phyloP scores from a whole-genome alignment of 805 yeast species.

The Komagataella mondaviorum region DNA sequence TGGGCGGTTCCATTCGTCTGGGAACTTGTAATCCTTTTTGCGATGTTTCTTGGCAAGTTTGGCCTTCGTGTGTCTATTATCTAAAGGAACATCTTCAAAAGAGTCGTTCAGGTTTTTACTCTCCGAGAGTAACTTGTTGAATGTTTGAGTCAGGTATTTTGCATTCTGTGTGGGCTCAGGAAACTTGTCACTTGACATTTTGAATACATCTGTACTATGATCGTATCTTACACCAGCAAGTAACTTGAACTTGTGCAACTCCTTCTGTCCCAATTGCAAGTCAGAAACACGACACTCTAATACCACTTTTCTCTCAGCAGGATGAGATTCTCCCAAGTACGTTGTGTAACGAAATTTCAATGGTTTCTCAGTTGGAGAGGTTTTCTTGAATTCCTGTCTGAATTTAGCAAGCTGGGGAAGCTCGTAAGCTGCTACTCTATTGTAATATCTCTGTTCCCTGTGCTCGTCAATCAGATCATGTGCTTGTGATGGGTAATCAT shows the following conservation, averaged over 20 bases:
- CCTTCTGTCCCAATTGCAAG: conserved; percentile 34
- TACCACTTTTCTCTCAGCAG: conserved; percentile 58
- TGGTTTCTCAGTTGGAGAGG: conserved; percentile 29
- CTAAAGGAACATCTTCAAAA: conserved; percentile 71
- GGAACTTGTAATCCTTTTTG: conserved; percentile 37
- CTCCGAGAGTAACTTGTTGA: conserved; percentile 47
- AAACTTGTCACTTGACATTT: conserved; percentile 51
- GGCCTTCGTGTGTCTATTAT: conserved; percentile 51
- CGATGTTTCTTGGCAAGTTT: conserved; percentile 25
- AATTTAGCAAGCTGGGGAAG: conserved; percentile 73
- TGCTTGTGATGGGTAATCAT: conserved; percentile 57
- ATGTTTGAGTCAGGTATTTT: conserved; percentile 48
- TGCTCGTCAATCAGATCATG: conserved; percentile 60
- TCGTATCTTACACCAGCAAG: conserved; percentile 73
- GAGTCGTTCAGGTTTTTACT: conserved; percentile 51
- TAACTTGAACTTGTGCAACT: conserved; percentile 63
- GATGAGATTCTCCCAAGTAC: conserved; percentile 60
- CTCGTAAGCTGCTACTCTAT: conserved; percentile 83
- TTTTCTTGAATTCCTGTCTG: conserved; percentile 53
- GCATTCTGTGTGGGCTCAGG: conserved; percentile 82
- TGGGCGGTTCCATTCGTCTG: conserved; percentile 69
- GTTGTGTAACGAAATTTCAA: conserved; percentile 60
- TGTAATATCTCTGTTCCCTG: conserved; percentile 63
- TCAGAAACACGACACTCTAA: conserved; percentile 39
- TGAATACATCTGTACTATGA: conserved; percentile 40